phyloP scores from a whole-genome alignment of 306 rosid genomes.

The Sicyos edulis region DNA sequence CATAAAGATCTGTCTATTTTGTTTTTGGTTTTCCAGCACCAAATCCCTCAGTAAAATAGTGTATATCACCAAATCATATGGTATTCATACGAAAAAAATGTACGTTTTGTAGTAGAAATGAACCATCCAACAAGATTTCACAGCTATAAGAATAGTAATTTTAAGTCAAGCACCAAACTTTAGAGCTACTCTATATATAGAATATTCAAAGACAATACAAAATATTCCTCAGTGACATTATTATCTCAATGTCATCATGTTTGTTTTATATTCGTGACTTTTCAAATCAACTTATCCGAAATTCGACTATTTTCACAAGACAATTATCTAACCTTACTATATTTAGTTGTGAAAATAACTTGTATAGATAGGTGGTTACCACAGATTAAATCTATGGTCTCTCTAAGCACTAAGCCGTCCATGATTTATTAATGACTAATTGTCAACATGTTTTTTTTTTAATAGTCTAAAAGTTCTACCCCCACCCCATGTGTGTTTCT shows the following conservation, averaged over 20 bases:
- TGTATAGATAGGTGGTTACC: no score
- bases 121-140: constrained; percentile 2
- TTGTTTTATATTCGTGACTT: no score
- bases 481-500: no score
- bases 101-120: neutral
- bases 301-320: no score
- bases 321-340: no score
- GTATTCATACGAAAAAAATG: neutral
- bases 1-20: constrained; percentile 21
- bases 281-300: no score
- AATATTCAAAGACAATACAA: neutral
- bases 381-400: no score
- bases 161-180: constrained; percentile 1
- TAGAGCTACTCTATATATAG: neutral
- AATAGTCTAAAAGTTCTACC: neutral
- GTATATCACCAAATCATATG: neutral
- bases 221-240: neutral
- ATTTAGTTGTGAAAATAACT: no score
- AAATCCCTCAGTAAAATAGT: neutral
- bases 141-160: neutral
- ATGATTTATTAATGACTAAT: no score
- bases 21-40: constrained; percentile 14
- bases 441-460: neutral
- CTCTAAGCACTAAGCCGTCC: no score
- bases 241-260: neutral